phyloP scores from a whole-genome alignment of 371 early-diverging fungal species.

The Apophysomyces sp. region DNA sequence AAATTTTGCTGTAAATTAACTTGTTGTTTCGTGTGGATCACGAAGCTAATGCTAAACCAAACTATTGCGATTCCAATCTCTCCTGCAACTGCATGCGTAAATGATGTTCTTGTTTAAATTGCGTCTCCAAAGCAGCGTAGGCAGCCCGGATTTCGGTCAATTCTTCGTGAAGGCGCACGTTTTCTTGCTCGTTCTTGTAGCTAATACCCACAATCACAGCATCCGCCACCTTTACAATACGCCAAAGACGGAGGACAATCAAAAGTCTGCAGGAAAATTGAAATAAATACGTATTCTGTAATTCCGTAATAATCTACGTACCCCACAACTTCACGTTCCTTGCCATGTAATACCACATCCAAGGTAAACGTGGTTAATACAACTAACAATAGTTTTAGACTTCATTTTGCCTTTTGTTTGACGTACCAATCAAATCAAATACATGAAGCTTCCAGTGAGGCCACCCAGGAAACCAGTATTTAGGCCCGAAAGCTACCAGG shows the following conservation, averaged over 20 bases:
- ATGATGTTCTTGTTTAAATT: slow-evolving; percentile 23
- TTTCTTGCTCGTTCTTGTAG: slow-evolving; percentile 26
- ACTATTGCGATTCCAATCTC: slow-evolving; percentile 4
- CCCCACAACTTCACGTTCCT: slow-evolving; percentile 53
- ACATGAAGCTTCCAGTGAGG: slow-evolving; percentile 48
- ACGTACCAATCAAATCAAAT: slow-evolving; percentile 41
- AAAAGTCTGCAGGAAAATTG: slow-evolving; percentile 21
- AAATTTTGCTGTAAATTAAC: not conserved
- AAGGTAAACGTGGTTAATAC: slow-evolving; percentile 39
- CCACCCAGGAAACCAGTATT: slow-evolving; percentile 40
- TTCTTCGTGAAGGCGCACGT: slow-evolving; percentile 16
- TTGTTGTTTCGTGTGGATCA: slow-evolving; percentile 1
- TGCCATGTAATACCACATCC: slow-evolving; percentile 43
- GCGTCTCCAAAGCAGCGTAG: slow-evolving; percentile 19
- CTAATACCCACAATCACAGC: slow-evolving; percentile 39
- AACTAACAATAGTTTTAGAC: slow-evolving; percentile 16
- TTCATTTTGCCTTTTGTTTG: not conserved
- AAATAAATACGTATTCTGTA: slow-evolving; percentile 1
- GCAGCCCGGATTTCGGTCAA: slow-evolving; percentile 12
- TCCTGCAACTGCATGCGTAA: slow-evolving; percentile 14
- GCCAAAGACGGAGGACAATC: slow-evolving; percentile 52
- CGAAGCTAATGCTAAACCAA: not conserved
- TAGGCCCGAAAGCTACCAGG: slow-evolving; percentile 43
- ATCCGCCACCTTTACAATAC: slow-evolving; percentile 46
- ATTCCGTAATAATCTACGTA: slow-evolving; percentile 8